Base-by-base conservation (phyloP, 2,329 filamentous ascomycete genomes). In the Xylaria sp. region DNA sequence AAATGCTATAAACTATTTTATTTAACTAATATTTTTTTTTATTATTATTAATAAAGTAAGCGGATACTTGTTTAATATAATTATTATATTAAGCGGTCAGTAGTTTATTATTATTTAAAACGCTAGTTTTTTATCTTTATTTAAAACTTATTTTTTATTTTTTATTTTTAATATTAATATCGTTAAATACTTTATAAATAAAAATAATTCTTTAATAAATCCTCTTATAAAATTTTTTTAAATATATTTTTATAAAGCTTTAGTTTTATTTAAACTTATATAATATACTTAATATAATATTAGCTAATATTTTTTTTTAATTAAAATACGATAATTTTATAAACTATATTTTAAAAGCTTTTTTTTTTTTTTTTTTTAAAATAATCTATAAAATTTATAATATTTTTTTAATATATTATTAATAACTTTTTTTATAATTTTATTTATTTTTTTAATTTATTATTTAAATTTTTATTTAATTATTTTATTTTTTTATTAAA, bases 1-100 rank as follows among this genome's bases (percentile, higher is more conserved):
- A n/a, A 62, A 20, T 31, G 15, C 37, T 18, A 23, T 62, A 62
- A 62, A 62, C 44, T 51, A 62, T 62, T 48, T 23, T n/a, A 18
- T 9, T 48, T 48, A n/a, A 48, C 9, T 48, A 48, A 48, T 48
- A 48, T 48, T 48, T 48, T 48, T 23, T 48, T 23, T 48, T 48
- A 48, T 48, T 8, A 18, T 48, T 20, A 20, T 23, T 23, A 48
- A 6, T 48, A 48, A 48, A n/a, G 5, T 48, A 23, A 48, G 9
- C 4, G 20, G 9, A 48, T 48, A 48, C 20, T 23, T 48, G 20
- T 48, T 23, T 48, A n/a, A 8, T 7, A 48, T 23, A 48, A 48
- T 48, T 7, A 23, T 23, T 5, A 5, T 18, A 2, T 48, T 48
- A 20, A 48, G 5, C 20, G 20, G 4, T 48, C 9, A n/a, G 20